Evolutionary conservation across 2,329 filamentous ascomycete genomes (phyloP), one percentile per base, ranked within the genome.

Genomic region (Colletotrichum tanaceti): DNA sequence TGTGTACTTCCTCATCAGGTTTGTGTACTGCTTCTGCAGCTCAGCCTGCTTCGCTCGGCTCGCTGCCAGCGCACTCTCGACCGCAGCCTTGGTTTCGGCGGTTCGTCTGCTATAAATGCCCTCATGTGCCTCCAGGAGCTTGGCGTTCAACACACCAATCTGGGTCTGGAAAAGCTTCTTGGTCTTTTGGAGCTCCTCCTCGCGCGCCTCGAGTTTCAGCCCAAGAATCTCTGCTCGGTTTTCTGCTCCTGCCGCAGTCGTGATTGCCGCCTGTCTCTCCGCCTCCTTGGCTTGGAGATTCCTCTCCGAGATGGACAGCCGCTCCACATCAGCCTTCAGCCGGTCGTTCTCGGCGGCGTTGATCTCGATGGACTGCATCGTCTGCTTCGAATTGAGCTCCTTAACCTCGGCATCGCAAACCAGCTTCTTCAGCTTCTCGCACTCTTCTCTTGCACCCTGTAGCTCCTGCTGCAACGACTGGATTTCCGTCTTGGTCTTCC

Each of bases 341-440:
- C 83, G 81, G 68, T 89, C 85, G 54, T 91, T 79, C 72, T 92
- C 89, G 57, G 85, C 84, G 3, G 87, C 81, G 59, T 87, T 86
- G 18, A 86, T 84, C 74, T 91, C 86, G 41, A 90, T 84, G 13
- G 88, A 86, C 73, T 90, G 85, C 72, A 90, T 82, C 63, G 88
- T 87, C 73, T 93, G 90, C 68, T 88, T 85, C 65, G 86, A 84
- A 62, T 84, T 84, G 39, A 91, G 78, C 73, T 93, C 91, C 68
- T 89, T 87, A 6, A 90, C 87, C 77, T 96, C 92, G 0, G 87
- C 88, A 39, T 89, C 87, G 44, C 90, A 88, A 0, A 95, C 84
- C 5, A 93, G 81, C 71, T 85, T 84, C 55, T 87, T 87, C 20
- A 96, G 81, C 65, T 89, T 88, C 20, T 90, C 86, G 49, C 85